A percentile compares a stretch with the other conserved stretches of the same genome.
These are phyloP conservation scores for Mrakia hoshinonis DNA, from an alignment of 768 basidiomycete species.

Conservation along the genomic window DNA sequence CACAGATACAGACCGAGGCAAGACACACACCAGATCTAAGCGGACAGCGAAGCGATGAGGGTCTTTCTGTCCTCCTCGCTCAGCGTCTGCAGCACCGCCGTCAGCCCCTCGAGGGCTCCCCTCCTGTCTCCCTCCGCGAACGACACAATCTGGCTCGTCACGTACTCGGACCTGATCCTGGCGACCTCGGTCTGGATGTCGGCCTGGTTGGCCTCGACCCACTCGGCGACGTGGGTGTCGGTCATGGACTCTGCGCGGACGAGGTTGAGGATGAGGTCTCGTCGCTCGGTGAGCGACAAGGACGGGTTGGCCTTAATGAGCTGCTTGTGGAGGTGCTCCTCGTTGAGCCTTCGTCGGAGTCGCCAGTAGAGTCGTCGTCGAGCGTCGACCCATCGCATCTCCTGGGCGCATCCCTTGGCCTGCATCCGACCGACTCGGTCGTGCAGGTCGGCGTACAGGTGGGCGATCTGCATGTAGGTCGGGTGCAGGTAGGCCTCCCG, in stretches of 20 bases:
- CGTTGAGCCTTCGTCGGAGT: slow-evolving; percentile 49
- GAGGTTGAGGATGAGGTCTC: slow-evolving; percentile 56
- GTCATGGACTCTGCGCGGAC: slow-evolving; percentile 50
- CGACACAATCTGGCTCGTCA: slow-evolving; percentile 58
- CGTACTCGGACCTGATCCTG: slow-evolving; percentile 61
- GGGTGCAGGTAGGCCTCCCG: slow-evolving; percentile 76
- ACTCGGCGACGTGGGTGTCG: slow-evolving; percentile 54
- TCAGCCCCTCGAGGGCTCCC: slow-evolving; percentile 63
- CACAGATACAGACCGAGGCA: no score
- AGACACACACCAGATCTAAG: no score
- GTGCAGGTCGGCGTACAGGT: slow-evolving; percentile 92
- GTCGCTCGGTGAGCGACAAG: slow-evolving; percentile 58
- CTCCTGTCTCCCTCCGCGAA: slow-evolving; percentile 67
- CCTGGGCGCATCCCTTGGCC: slow-evolving; percentile 83
- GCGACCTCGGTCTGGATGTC: slow-evolving; percentile 51
- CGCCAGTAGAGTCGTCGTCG: slow-evolving; percentile 84
- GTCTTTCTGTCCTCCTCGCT: slow-evolving; percentile 55
- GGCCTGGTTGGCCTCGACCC: slow-evolving; percentile 60
- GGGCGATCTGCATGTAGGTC: slow-evolving; percentile 84
- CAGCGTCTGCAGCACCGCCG: slow-evolving; percentile 63
- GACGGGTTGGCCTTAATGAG: slow-evolving; percentile 66
- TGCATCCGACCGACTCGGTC: slow-evolving; percentile 85
- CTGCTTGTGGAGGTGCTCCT: slow-evolving; percentile 41
- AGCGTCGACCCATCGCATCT: slow-evolving; percentile 72
- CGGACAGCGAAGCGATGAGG: background rate